A percentile compares a stretch with the other conserved stretches of the same genome.
phyloP scores from a whole-genome alignment of 1,284 basidiomycete genomes.

The Apiotrichum gracile region DNA sequence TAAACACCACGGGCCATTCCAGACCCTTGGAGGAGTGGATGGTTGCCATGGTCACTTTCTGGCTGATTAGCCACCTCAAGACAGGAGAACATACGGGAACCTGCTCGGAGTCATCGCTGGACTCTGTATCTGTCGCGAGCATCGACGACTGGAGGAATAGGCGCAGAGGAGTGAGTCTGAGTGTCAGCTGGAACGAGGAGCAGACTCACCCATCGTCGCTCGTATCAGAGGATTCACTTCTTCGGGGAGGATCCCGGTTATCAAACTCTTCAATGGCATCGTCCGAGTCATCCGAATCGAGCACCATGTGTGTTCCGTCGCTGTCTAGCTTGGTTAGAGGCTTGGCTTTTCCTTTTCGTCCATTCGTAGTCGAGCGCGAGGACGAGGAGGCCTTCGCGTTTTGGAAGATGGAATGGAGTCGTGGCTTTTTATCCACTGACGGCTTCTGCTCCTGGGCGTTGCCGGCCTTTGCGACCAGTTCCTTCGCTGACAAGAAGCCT shows the following conservation, averaged over 20 bases:
- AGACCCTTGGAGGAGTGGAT: constrained; percentile 87
- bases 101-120: constrained; percentile 53
- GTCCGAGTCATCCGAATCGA: constrained; percentile 35
- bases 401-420: constrained; percentile 35
- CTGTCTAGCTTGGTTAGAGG: constrained; percentile 10
- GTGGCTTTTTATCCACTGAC: constrained; percentile 2
- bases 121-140: constrained; percentile 73
- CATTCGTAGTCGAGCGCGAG: not conserved
- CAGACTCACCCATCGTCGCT: not conserved
- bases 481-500: constrained; percentile 27
- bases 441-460: too few relatives aligned
- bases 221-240: not conserved
- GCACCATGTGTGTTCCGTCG: too few relatives aligned
- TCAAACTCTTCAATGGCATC: constrained; percentile 24
- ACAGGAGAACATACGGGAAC: constrained; percentile 7
- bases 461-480: constrained; percentile 26
- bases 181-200: not conserved
- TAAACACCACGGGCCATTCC: constrained; percentile 68
- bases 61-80: constrained; percentile 7
- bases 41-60: constrained; percentile 82
- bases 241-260: not conserved
- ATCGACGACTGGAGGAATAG: constrained; percentile 76
- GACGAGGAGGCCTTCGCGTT: too few relatives aligned
- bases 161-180: constrained; percentile 63
- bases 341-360: not conserved